phyloP scores from a whole-genome alignment of 345 rosid species.

The Bruguiera sexangula region DNA sequence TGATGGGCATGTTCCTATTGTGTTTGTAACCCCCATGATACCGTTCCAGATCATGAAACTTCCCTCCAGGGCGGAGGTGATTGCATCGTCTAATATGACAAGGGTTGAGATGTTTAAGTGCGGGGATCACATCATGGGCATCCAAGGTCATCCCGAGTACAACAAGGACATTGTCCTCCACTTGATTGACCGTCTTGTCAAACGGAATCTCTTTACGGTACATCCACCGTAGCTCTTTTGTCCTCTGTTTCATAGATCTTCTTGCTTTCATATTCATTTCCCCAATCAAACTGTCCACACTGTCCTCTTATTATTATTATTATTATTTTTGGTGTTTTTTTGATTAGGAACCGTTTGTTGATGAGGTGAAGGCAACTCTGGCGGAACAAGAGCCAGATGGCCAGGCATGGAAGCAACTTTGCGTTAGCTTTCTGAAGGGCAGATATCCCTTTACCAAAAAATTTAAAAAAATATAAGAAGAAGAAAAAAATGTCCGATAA shows the following conservation, averaged over 20 bases:
- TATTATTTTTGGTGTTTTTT: background rate
- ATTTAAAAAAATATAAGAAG: background rate
- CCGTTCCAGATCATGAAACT: conserved; percentile 43
- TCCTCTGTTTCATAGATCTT: background rate
- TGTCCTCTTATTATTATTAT: background rate
- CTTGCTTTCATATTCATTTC: background rate
- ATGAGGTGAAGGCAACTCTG: conserved; percentile 41
- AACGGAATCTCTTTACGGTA: conserved; percentile 34
- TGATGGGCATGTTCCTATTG: background rate
- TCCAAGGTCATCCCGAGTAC: conserved; percentile 81
- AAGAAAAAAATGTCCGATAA: background rate
- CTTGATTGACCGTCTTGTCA: conserved; percentile 46
- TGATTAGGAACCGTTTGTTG: conserved; percentile 40
- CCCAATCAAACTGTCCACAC: background rate
- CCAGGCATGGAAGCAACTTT: conserved; percentile 51
- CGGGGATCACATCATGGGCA: conserved; percentile 68
- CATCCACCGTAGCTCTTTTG: too few species aligned
- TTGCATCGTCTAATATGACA: conserved; percentile 50
- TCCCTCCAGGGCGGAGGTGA: conserved; percentile 48
- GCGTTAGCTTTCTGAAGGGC: conserved; percentile 59
- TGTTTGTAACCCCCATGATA: background rate
- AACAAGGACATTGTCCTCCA: conserved; percentile 54
- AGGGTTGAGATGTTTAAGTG: conserved; percentile 56
- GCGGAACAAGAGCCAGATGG: conserved; percentile 44
- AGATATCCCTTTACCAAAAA: background rate